Evolutionary conservation across 179 eudicot genomes (phyloP).

Genomic region (Camellia oleifera): DNA sequence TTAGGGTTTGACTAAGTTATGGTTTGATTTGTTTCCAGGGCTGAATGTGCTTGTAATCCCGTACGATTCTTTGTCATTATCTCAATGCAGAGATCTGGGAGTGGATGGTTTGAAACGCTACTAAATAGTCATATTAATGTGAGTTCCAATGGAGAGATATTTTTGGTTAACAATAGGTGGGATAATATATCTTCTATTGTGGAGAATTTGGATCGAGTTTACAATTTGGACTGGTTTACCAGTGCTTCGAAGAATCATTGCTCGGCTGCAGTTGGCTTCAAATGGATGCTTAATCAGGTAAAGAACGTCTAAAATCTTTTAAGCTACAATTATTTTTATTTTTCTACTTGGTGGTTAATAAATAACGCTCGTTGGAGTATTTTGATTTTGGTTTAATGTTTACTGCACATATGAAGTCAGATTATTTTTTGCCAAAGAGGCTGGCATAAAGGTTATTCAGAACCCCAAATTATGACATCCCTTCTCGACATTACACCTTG

Average conservation of each 20-base stretch:
- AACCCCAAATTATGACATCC: too few species aligned
- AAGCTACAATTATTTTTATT: neutral
- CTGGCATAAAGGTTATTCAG: too few species aligned
- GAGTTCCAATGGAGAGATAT: conserved; percentile 91
- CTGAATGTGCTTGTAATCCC: conserved; percentile 76
- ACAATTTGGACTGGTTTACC: conserved; percentile 68
- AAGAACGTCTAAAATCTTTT: neutral
- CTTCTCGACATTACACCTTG: too few species aligned
- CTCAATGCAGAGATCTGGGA: conserved; percentile 90
- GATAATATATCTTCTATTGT: conserved; percentile 60
- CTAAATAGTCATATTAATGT: conserved; percentile 83
- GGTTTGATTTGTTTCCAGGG: conserved; percentile 32
- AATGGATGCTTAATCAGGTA: conserved; percentile 99
- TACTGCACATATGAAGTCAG: too few species aligned
- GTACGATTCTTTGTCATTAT: conserved; percentile 76
- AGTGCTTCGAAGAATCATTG: conserved; percentile 96
- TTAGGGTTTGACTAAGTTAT: neutral
- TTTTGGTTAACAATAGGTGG: conserved; percentile 53
- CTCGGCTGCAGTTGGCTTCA: conserved; percentile 93
- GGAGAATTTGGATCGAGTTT: conserved; percentile 68
- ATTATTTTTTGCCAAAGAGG: too few species aligned
- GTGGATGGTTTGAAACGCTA: conserved; percentile 98
- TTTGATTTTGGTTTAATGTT: too few species aligned
- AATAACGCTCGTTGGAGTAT: neutral
- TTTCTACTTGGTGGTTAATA: neutral